Percentiles rank a stretch among this genome's conserved stretches.
phyloP scores from a whole-genome alignment of 108 stramenopile genomes.

The Mediolabrus comicus region DNA sequence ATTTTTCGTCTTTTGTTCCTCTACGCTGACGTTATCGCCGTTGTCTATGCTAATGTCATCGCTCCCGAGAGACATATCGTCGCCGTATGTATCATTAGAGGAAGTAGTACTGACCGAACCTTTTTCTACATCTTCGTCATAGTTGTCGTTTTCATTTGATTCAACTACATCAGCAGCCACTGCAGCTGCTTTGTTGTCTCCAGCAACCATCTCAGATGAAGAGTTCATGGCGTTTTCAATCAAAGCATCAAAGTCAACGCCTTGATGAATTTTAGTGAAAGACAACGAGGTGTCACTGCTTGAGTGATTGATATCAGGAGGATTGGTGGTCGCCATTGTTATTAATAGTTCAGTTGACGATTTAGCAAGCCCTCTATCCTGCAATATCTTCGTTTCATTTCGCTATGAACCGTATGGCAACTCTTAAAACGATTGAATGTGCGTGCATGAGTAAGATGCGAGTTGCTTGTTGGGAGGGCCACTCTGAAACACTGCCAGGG shows the following conservation, averaged over 20 bases:
- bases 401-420: too few relatives aligned
- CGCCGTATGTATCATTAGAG: not conserved
- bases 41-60: conserved; percentile 7
- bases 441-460: too few relatives aligned
- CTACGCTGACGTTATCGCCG: not conserved
- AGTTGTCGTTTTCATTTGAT: not conserved
- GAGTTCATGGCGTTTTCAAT: conserved; percentile 16
- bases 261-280: not conserved
- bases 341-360: not conserved
- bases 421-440: too few relatives aligned
- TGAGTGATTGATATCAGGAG: not conserved
- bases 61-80: conserved; percentile 14
- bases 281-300: not conserved
- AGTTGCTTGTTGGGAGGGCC: too few relatives aligned
- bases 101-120: not conserved
- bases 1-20: not conserved
- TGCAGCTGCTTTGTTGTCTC: not conserved
- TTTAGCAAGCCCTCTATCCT: too few relatives aligned
- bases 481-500: too few relatives aligned
- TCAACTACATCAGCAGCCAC: not conserved
- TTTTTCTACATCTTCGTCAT: not conserved
- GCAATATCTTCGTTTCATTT: too few relatives aligned
- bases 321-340: not conserved
- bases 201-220: not conserved
- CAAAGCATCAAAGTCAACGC: conserved; percentile 35